phyloP scores from a whole-genome alignment of 768 basidiomycete species.

The Sarcomyxa edulis region DNA sequence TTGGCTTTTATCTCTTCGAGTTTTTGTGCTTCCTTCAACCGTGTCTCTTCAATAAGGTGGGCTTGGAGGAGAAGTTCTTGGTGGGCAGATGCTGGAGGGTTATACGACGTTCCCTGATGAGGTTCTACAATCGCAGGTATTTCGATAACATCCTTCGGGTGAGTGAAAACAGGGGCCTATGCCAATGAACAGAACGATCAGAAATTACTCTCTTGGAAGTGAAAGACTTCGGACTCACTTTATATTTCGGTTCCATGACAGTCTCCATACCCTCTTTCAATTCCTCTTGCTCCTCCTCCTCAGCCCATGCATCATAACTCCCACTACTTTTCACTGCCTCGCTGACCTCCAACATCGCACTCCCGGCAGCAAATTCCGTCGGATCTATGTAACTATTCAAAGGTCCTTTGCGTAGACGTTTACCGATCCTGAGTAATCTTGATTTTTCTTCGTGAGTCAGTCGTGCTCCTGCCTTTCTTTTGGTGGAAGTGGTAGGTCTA shows the following conservation, averaged over 20 bases:
- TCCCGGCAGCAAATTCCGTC: constrained; percentile 61
- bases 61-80: constrained; percentile 66
- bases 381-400: constrained; percentile 70
- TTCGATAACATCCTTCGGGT: constrained; percentile 40
- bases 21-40: constrained; percentile 47
- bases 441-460: constrained; percentile 70
- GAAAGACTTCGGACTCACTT: constrained; percentile 42
- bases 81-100: constrained; percentile 73
- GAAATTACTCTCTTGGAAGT: no score
- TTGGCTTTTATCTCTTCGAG: constrained; percentile 48
- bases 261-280: constrained; percentile 35
- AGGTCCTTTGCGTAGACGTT: constrained; percentile 64
- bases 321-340: constrained; percentile 68
- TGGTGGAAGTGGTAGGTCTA: constrained; percentile 29
- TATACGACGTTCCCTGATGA: constrained; percentile 85
- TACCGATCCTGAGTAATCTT: constrained; percentile 70
- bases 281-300: constrained; percentile 24
- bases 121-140: constrained; percentile 66
- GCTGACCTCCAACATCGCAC: constrained; percentile 56
- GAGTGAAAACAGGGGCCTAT: constrained; percentile 40
- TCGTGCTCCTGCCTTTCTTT: constrained; percentile 35
- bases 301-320: constrained; percentile 59
- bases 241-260: constrained; percentile 38
- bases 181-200: constrained; percentile 28
- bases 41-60: constrained; percentile 56